Base-by-base conservation (phyloP, 805 yeast genomes). In the Ogataea wickerhamii region DNA sequence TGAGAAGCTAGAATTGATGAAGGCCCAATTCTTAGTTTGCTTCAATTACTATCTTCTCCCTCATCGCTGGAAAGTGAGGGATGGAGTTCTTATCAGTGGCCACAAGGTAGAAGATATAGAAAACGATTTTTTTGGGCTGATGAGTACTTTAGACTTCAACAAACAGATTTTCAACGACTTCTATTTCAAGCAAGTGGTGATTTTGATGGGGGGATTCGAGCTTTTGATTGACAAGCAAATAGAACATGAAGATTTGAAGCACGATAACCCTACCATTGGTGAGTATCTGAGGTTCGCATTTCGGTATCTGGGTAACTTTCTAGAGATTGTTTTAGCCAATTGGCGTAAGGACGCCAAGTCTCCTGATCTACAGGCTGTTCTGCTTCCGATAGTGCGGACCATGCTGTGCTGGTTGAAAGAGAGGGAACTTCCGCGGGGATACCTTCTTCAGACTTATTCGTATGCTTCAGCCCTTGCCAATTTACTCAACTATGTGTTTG, bases 361-460 rank as follows among this genome's bases (percentile, higher is more conserved):
- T 3, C 44, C 51, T 8, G 51, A 47, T 37, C 36, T 56, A 20
- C 49, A 59, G 22, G 45, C 56, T 32, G 32, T 52, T 7, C 45
- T 62, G 18, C 57, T 61, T 47, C 76, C 65, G 35, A 55, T 61
- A 32, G 32, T 76, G 0, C 66, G 89, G 48, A 58, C 82, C 7
- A 53, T 74, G 29, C 63, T 75, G 18, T 71, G 74, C 39, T 82
- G 86, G 86, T 51, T 80, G 18, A 74, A 70, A 44, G 71, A 72
- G 30, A 68, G 76, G 39, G 70, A 68, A 41, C 47, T 63, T 26
- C 73, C 71, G 19, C 40, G 56, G 14, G 52, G 49, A 8, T 32
- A 50, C 64, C 16, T 66, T 55, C 21, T 49, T 21, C 52, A 55
- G 28, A 50, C 54, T 6, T 36, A 27, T 3, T 22, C 38, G 6